Evolutionary conservation across 495 filamentous ascomycete genomes (phyloP).

Genomic region (Daldinia caldariorum): DNA sequence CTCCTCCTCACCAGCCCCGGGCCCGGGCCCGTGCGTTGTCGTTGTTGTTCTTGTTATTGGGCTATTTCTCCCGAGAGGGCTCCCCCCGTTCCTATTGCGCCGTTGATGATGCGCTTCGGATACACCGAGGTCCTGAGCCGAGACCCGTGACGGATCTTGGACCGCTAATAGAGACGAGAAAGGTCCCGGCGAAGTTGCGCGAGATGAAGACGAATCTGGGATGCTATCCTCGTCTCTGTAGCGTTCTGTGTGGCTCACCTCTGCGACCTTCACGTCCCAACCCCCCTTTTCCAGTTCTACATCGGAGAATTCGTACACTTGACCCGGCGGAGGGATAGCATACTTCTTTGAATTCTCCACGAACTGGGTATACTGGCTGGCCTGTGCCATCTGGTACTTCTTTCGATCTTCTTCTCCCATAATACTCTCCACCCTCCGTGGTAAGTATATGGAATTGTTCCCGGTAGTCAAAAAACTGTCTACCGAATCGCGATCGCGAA

Average conservation of each 20-base stretch:
- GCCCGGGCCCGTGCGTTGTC: no score
- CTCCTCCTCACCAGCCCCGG: conserved; percentile 14
- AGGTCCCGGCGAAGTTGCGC: conserved; percentile 39
- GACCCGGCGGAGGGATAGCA: conserved; percentile 59
- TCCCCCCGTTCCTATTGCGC: conserved; percentile 34
- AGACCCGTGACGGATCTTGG: conserved; percentile 12
- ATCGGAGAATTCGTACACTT: conserved; percentile 65
- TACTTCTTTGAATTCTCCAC: conserved; percentile 62
- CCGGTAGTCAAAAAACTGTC: conserved; percentile 76
- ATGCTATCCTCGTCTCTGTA: conserved; percentile 47
- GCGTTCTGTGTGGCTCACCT: conserved; percentile 31
- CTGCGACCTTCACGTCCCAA: conserved; percentile 45
- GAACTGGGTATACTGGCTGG: conserved; percentile 60
- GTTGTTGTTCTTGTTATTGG: background rate
- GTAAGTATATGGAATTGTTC: conserved; percentile 73
- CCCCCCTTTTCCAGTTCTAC: conserved; percentile 57
- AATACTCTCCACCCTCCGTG: conserved; percentile 81
- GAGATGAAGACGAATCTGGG: conserved; percentile 37
- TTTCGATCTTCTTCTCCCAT: conserved; percentile 80
- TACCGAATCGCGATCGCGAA: conserved; percentile 71
- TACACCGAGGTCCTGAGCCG: conserved; percentile 20
- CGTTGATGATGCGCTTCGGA: conserved; percentile 22
- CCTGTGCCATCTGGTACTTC: conserved; percentile 75
- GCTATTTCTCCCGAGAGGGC: conserved; percentile 39
- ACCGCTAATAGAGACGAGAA: conserved; percentile 15